These are phyloP conservation scores for Phytophthora sansomeana DNA, from an alignment of 352 stramenopile species.

Conservation along the genomic window DNA sequence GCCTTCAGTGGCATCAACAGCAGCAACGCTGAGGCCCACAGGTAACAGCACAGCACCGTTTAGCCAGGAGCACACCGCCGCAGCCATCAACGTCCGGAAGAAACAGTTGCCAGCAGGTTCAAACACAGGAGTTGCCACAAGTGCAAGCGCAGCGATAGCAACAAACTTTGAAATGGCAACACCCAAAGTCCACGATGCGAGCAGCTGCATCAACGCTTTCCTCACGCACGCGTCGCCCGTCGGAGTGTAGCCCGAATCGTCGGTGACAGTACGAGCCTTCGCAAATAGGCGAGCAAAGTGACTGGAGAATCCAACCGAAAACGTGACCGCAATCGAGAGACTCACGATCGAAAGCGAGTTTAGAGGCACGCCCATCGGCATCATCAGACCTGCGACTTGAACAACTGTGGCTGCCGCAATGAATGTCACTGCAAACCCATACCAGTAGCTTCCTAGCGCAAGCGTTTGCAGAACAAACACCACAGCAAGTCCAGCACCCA, in stretches of 20 bases:
- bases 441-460: slow-evolving; percentile 56
- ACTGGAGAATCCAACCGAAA: slow-evolving; percentile 84
- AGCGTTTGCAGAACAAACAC: slow-evolving; percentile 61
- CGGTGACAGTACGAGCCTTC: slow-evolving; percentile 37
- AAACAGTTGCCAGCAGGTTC: slow-evolving; percentile 49
- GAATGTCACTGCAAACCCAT: slow-evolving; percentile 56
- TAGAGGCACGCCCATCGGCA: slow-evolving; percentile 64
- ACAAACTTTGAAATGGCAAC: slow-evolving; percentile 53
- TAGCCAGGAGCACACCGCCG: slow-evolving; percentile 43
- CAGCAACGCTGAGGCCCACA: slow-evolving; percentile 51
- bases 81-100: slow-evolving; percentile 54
- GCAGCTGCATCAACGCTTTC: slow-evolving; percentile 48
- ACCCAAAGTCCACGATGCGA: slow-evolving; percentile 47
- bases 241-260: slow-evolving; percentile 28
- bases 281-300: slow-evolving; percentile 79
- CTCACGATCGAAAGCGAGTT: slow-evolving; percentile 89
- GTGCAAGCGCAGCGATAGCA: slow-evolving; percentile 46
- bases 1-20: slow-evolving; percentile 49
- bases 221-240: slow-evolving; percentile 45
- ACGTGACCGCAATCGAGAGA: slow-evolving; percentile 73
- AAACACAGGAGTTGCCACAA: slow-evolving; percentile 48
- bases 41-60: slow-evolving; percentile 49
- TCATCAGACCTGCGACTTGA: slow-evolving; percentile 71
- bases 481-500: slow-evolving; percentile 51
- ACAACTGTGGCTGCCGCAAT: slow-evolving; percentile 59